These are phyloP conservation scores for Citropsis articulata DNA, from an alignment of 345 rosid genomes.

Conservation along the genomic window DNA sequence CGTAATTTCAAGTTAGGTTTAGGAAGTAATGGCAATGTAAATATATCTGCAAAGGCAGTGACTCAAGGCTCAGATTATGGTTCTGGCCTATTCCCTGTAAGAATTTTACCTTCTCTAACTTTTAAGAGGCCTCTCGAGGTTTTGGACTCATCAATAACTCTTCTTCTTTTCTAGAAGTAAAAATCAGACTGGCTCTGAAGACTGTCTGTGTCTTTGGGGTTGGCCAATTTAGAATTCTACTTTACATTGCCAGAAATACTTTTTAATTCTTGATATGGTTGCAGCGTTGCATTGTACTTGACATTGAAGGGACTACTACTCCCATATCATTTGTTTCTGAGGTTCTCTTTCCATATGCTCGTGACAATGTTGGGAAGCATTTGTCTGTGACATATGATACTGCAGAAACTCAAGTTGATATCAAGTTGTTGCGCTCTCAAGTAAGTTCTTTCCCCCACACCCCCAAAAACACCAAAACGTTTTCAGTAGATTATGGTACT, in stretches of 20 bases:
- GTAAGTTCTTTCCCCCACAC: slow-evolving; percentile 34
- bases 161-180: neutral
- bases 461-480: neutral
- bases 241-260: neutral
- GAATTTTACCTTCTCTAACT: slow-evolving; percentile 16
- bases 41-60: slow-evolving; percentile 38
- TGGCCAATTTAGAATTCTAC: neutral
- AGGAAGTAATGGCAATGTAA: slow-evolving; percentile 23
- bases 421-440: slow-evolving; percentile 65
- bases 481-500: neutral
- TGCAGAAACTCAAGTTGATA: slow-evolving; percentile 79
- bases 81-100: slow-evolving; percentile 46
- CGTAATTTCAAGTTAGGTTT: slow-evolving; percentile 37
- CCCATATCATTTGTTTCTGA: slow-evolving; percentile 93
- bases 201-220: neutral
- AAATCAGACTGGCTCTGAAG: too few species aligned
- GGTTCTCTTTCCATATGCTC: slow-evolving; percentile 90
- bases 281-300: slow-evolving; percentile 87
- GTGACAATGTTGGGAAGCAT: slow-evolving; percentile 83
- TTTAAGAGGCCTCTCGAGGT: neutral
- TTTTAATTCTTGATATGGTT: slow-evolving; percentile 24
- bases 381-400: slow-evolving; percentile 63
- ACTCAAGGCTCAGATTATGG: slow-evolving; percentile 40
- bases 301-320: slow-evolving; percentile 96
- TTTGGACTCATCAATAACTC: neutral